Base-by-base conservation (phyloP, 495 filamentous ascomycete species). In the Beverwykella pulmonaria region DNA sequence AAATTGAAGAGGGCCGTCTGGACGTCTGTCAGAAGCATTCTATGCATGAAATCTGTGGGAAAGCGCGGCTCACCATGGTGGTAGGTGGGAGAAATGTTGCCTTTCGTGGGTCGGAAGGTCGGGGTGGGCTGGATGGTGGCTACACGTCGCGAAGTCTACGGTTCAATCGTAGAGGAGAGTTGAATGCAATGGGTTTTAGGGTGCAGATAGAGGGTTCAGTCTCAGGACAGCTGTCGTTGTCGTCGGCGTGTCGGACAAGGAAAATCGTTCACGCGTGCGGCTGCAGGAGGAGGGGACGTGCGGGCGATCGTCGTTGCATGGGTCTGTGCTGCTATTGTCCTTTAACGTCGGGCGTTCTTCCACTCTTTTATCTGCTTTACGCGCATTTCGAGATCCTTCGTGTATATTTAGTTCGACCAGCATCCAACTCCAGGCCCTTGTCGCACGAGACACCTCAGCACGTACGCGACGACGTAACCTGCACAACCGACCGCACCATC, bases 1-100 rank as follows among this genome's bases (percentile, higher is more conserved):
- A 98, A 97, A 80, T 98, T 97, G 87, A 98, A 98, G 67, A 98
- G 87, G 29, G 95, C 94, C 66, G 93, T 88, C 94, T 97, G 69
- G 53, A 6, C 5, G 32, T 12, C 32, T 34, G 32, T n/a, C n/a
- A n/a, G n/a, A n/a, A n/a, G n/a, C n/a, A n/a, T n/a, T n/a, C n/a
- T n/a, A n/a, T n/a, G n/a, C n/a, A n/a, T n/a, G n/a, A n/a, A n/a
- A n/a, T n/a, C n/a, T n/a, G n/a, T n/a, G n/a, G n/a, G n/a, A n/a
- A n/a, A n/a, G n/a, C n/a, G n/a, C n/a, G n/a, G n/a, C n/a, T n/a
- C n/a, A 68, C 65, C 65, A 68, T 68, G 34, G 5, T 61, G 55
- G 48, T n/a, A n/a, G n/a, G n/a, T 26, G 14, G 20, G 20, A 48
- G n/a, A 15, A n/a, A 2, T 39, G 49, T 23, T 34, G 12, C 32